Evolutionary conservation across 1,284 basidiomycete genomes (phyloP).

Genomic region (Cutaneotrichosporon mucoides): DNA sequence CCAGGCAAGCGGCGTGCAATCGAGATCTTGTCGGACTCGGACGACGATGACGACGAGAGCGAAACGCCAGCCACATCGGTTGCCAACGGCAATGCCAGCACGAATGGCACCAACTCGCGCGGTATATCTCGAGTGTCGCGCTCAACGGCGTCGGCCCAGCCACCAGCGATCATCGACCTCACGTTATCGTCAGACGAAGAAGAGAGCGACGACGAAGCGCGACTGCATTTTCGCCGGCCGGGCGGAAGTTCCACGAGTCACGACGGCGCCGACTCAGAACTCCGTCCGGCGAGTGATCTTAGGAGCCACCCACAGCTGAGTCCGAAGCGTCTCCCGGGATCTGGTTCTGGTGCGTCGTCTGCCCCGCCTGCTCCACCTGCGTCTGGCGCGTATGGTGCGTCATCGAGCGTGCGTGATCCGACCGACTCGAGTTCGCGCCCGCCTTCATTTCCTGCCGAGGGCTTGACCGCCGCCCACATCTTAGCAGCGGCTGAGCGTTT

Average conservation of each 20-base stretch:
- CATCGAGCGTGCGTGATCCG: background rate
- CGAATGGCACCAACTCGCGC: background rate
- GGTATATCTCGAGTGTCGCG: background rate
- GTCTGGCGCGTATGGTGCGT: background rate
- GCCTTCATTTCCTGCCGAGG: no score
- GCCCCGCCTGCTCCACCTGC: background rate
- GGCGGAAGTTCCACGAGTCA: constrained; percentile 29
- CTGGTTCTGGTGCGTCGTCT: background rate
- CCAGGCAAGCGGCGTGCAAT: constrained; percentile 50
- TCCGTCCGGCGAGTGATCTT: constrained; percentile 10
- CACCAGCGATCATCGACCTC: constrained; percentile 62
- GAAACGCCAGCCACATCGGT: background rate
- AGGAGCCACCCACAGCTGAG: background rate
- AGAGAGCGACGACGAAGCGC: constrained; percentile 47
- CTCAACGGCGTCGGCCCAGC: constrained; percentile 3
- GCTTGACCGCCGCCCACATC: background rate
- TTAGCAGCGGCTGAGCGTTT: background rate
- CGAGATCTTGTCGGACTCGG: constrained; percentile 71
- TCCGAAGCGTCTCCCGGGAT: background rate
- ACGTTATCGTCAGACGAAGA: constrained; percentile 60
- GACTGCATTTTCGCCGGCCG: constrained; percentile 36
- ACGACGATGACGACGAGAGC: constrained; percentile 63
- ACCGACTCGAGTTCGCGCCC: no score
- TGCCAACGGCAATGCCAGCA: background rate
- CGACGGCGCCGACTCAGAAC: constrained; percentile 26